phyloP scores from a whole-genome alignment of 2,329 filamentous ascomycete genomes.

The Stagonosporopsis vannaccii region DNA sequence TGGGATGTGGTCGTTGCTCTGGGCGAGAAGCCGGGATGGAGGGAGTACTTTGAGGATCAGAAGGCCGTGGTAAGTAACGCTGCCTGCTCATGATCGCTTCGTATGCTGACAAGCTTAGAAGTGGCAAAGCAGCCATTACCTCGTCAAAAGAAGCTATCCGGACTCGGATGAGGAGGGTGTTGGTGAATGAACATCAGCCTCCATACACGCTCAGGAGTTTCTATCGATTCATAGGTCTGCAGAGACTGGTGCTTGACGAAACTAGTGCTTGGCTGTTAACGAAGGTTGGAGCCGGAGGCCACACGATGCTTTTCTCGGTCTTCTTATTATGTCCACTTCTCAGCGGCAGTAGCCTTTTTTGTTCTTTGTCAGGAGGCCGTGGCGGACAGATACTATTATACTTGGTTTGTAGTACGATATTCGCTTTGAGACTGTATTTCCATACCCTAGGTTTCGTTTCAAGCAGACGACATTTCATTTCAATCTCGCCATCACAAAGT shows the following conservation, averaged over 20 bases:
- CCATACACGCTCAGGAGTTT: neutral
- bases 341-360: too few species aligned
- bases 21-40: slow-evolving; percentile 20
- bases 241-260: too few species aligned
- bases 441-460: too few species aligned
- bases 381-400: too few species aligned
- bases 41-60: slow-evolving; percentile 18
- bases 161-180: neutral
- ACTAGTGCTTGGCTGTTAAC: neutral
- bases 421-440: too few species aligned
- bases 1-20: slow-evolving; percentile 19
- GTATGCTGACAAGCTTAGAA: slow-evolving; percentile 12
- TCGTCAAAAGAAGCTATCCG: slow-evolving; percentile 16
- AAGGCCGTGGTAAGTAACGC: slow-evolving; percentile 13
- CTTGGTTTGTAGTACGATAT: too few species aligned
- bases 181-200: neutral
- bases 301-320: neutral
- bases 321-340: neutral
- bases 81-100: neutral
- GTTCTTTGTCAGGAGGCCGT: too few species aligned
- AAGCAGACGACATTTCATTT: too few species aligned
- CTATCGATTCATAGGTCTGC: neutral
- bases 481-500: too few species aligned
- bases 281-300: neutral
- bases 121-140: slow-evolving; percentile 20